Evolutionary conservation across 139 green algal genomes (phyloP), one percentile per base, ranked within the genome.

Genomic region (Chlorella vulgaris): DNA sequence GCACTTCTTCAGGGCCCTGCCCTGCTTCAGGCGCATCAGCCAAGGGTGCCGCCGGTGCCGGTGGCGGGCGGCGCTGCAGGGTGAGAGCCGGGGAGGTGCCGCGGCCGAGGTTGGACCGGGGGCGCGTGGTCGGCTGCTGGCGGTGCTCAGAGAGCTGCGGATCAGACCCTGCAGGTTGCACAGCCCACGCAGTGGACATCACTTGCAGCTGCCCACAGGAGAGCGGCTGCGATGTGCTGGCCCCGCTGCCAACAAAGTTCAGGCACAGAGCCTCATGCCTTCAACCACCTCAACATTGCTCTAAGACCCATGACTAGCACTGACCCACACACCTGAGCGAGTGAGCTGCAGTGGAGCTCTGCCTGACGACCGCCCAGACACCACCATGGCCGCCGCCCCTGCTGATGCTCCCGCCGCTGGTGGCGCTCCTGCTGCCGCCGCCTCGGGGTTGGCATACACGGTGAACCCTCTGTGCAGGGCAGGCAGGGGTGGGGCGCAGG

Each of bases 401-500:
- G n/a, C n/a, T n/a, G n/a, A n/a, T n/a, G n/a, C n/a, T n/a, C n/a
- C n/a, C n/a, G n/a, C n/a, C n/a, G n/a, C n/a, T n/a, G n/a, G n/a
- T n/a, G n/a, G n/a, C n/a, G n/a, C n/a, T n/a, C n/a, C n/a, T 8
- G 18, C 22, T 28, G 55, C 18, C 21, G 55, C 55, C 55, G 55
- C 55, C 55, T 65, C 55, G 22, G 55, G 33, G 33, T 71, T 63
- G 24, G 67, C 58, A 22, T 79, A 79, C 1, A 79, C 28, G 36
- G 73, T 79, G 21, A 79, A 36, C 7, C 73, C 73, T 8, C 73
- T 79, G 73, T 22, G 51, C 50, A 5, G 2, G 24, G 7, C 18
- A 19, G 24, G 28, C 29, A 58, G 13, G 47, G 15, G 47, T 24
- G 10, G 15, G 47, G 47, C 47, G 47, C 47, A 58, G 10, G 15